Base-by-base conservation (phyloP, 2,329 filamentous ascomycete genomes). In the Nemania abortiva region DNA sequence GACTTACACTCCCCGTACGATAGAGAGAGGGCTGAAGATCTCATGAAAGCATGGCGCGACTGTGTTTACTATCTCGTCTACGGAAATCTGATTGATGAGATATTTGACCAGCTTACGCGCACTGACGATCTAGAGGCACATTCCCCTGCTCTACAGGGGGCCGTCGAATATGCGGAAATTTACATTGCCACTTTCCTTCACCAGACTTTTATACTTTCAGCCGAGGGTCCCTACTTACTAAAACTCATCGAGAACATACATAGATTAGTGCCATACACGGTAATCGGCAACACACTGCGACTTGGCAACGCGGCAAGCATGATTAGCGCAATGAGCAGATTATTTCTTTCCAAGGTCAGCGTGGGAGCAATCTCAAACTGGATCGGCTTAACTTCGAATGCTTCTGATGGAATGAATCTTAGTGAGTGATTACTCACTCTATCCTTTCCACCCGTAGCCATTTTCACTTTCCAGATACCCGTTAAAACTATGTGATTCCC, bases 251-350 rank as follows among this genome's bases (percentile, higher is more conserved):
- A 91, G 65, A 92, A 88, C 71, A 85, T 91, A 11, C 90, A 95
- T 78, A 88, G 86, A 64, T 83, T 95, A 65, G 81, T 94, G 0
- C 92, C 92, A 0, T 95, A 94, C 77, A 85, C 87, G 50, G 83
- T 93, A 71, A 85, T 95, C 59, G 87, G 90, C 68, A 91, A 95
- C 78, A 93, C 92, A 0, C 82, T 96, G 3, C 88, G 89, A 49
- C 86, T 95, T 15, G 91, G 92, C 6, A 96, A 95, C 77, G 92
- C 92, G 0, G 92, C 92, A 0, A 92, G 89, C 22, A 95, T 96
- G 92, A 90, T 95, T 65, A 92, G 87, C 75, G 92, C 86, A 66
- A 90, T 95, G 86, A 86, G 92, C 78, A 87, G 85, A 62, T 82
- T 95, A 18, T 84, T 95, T 18, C 84, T 96, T 15, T 90, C 92